Conservation (phyloP, 768 basidiomycete species). For the Termitomyces heimii region DNA sequence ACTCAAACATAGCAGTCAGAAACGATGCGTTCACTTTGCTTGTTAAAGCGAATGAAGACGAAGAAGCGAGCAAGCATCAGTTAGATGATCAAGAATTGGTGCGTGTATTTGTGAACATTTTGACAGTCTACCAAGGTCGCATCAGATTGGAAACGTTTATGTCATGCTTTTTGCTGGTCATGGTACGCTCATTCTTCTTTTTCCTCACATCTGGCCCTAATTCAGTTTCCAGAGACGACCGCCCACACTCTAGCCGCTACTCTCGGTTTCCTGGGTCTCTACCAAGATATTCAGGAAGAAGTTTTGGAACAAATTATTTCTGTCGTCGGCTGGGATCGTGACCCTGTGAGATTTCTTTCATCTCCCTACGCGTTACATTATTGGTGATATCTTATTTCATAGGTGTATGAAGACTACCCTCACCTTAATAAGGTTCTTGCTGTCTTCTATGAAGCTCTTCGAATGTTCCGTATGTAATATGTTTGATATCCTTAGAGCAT, state of each 20-base stretch:
- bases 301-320: slow-evolving; percentile 31
- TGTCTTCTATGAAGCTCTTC: slow-evolving; percentile 36
- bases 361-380: not conserved
- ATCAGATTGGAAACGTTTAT: slow-evolving; percentile 48
- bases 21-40: slow-evolving; percentile 36
- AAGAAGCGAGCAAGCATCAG: slow-evolving; percentile 31
- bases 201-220: not conserved
- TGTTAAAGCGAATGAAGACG: slow-evolving; percentile 41
- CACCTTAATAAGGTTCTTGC: slow-evolving; percentile 37
- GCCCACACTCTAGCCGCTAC: slow-evolving; percentile 38
- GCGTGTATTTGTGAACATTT: slow-evolving; percentile 3
- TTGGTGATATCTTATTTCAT: not conserved
- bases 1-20: not conserved
- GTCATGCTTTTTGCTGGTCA: slow-evolving; percentile 53
- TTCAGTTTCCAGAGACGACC: slow-evolving; percentile 30
- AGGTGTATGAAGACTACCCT: slow-evolving; percentile 35
- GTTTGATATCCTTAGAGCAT: not conserved
- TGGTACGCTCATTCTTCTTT: slow-evolving; percentile 23
- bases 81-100: slow-evolving; percentile 37
- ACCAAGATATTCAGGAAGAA: slow-evolving; percentile 38
- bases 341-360: slow-evolving; percentile 22
- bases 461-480: slow-evolving; percentile 37
- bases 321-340: slow-evolving; percentile 26
- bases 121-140: not conserved
- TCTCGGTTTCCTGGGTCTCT: slow-evolving; percentile 34